A percentile compares a stretch with the other conserved stretches of the same genome.
phyloP scores from a whole-genome alignment of 2,329 filamentous ascomycete species.

The Pseudonectria buxi region DNA sequence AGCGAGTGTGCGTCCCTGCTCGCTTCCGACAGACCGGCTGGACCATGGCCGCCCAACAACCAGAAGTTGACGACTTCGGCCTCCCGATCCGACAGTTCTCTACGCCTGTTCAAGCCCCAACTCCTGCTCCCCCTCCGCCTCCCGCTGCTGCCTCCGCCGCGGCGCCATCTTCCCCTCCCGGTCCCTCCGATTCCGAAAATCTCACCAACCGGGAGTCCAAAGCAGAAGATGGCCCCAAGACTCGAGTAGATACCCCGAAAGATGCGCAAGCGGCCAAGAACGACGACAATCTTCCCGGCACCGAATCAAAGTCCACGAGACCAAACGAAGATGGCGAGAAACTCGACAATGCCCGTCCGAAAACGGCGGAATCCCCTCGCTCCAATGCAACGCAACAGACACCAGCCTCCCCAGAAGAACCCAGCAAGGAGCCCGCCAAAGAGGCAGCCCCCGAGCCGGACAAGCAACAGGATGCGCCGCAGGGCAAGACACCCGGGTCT shows the following conservation, averaged over 20 bases:
- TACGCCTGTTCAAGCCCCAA: constrained; percentile 22
- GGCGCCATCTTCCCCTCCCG: background rate
- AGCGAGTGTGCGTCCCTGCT: no score
- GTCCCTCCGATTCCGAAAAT: constrained; percentile 3
- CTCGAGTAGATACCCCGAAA: constrained; percentile 2
- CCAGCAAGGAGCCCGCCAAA: background rate
- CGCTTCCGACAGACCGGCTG: constrained; percentile 5
- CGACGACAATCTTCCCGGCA: constrained; percentile 1
- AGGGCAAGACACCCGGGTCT: background rate
- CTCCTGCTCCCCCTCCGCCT: constrained; percentile 2
- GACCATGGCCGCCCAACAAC: constrained; percentile 18
- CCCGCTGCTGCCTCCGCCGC: no score
- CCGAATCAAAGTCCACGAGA: constrained; percentile 5
- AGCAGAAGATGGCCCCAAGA: background rate
- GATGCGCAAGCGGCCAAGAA: constrained; percentile 2
- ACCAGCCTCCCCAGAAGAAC: constrained; percentile 4
- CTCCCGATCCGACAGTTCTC: constrained; percentile 52
- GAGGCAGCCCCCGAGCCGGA: constrained; percentile 3
- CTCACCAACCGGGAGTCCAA: background rate
- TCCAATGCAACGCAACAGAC: constrained; percentile 24
- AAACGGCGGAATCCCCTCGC: constrained; percentile 14
- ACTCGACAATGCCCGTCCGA: constrained; percentile 30
- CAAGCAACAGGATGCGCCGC: constrained; percentile 4
- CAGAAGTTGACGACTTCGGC: constrained; percentile 64
- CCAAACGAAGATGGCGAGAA: constrained; percentile 33